Conservation (phyloP, 2,329 filamentous ascomycete genomes). For the Cladosporium sp. region DNA sequence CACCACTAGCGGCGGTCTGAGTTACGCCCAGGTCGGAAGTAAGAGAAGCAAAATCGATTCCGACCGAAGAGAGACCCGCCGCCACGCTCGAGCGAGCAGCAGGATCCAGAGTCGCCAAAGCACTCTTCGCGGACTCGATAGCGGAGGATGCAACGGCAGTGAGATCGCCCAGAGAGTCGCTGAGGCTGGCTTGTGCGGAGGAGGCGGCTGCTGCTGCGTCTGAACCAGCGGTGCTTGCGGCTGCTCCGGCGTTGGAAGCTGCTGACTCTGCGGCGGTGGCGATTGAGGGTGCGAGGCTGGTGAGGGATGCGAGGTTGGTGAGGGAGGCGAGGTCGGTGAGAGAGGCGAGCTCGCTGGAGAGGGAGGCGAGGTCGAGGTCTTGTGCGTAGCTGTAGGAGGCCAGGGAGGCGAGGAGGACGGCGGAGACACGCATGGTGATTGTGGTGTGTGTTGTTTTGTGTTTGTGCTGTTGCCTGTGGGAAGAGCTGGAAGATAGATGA, state of each 20-base stretch:
- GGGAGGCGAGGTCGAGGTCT: neutral
- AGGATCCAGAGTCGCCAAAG: neutral
- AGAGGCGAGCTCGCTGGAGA: neutral
- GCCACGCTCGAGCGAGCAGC: constrained; percentile 1
- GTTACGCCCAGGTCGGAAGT: neutral
- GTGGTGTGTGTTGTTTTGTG: neutral
- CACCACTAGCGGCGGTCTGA: neutral
- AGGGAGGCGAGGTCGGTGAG: neutral
- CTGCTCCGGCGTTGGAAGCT: neutral
- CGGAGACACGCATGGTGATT: neutral
- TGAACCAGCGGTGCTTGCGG: too few species aligned
- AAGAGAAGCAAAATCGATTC: neutral
- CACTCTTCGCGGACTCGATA: neutral
- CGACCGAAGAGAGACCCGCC: neutral
- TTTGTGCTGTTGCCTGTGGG: too few species aligned
- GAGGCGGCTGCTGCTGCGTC: neutral
- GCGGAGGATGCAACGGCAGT: neutral
- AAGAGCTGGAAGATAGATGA: too few species aligned
- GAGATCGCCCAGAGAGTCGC: neutral
- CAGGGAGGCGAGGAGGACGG: neutral
- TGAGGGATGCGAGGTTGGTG: neutral
- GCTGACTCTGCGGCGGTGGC: neutral
- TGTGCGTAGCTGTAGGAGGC: neutral
- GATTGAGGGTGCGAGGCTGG: neutral
- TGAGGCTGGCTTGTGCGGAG: neutral